phyloP scores from a whole-genome alignment of 2,329 filamentous ascomycete genomes.

The Nemania abortiva region DNA sequence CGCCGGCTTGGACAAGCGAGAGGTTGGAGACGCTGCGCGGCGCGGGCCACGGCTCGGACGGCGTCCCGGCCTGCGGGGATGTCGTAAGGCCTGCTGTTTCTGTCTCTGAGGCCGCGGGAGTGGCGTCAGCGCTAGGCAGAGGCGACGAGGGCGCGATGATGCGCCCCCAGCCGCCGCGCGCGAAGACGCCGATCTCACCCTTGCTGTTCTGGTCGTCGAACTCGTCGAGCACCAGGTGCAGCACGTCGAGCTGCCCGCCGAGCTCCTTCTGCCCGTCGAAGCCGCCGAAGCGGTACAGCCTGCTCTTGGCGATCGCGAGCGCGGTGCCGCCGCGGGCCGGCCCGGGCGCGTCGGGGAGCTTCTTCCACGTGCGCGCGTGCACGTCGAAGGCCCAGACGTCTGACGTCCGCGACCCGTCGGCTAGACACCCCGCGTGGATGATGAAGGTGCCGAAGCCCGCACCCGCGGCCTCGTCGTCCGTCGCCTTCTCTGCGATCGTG shows the following conservation, averaged over 20 bases:
- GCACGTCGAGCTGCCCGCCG: constrained; percentile 77
- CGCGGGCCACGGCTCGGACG: constrained; percentile 59
- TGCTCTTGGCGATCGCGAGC: constrained; percentile 72
- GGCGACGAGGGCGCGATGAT: constrained; percentile 52
- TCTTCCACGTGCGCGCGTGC: constrained; percentile 72
- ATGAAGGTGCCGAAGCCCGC: constrained; percentile 77
- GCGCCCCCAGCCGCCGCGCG: constrained; percentile 67
- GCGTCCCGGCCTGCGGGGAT: constrained; percentile 38
- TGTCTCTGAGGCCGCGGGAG: neutral
- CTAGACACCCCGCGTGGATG: constrained; percentile 80
- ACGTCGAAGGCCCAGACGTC: constrained; percentile 87
- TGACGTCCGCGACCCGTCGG: constrained; percentile 68
- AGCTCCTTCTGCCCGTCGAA: constrained; percentile 78
- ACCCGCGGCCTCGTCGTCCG: constrained; percentile 70
- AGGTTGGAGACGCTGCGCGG: constrained; percentile 66
- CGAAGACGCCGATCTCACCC: constrained; percentile 64
- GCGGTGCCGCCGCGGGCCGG: constrained; percentile 75
- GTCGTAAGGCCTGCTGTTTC: constrained; percentile 28
- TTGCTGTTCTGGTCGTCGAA: constrained; percentile 63
- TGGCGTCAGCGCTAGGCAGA: neutral
- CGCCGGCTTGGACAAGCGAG: constrained; percentile 67
- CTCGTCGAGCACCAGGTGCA: constrained; percentile 68
- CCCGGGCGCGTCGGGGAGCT: constrained; percentile 75
- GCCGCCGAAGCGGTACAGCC: constrained; percentile 83
- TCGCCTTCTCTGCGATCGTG: constrained; percentile 67